These are phyloP conservation scores for Aureobasidium melanogenum DNA, from an alignment of 2,329 filamentous ascomycete species.

Conservation along the genomic window DNA sequence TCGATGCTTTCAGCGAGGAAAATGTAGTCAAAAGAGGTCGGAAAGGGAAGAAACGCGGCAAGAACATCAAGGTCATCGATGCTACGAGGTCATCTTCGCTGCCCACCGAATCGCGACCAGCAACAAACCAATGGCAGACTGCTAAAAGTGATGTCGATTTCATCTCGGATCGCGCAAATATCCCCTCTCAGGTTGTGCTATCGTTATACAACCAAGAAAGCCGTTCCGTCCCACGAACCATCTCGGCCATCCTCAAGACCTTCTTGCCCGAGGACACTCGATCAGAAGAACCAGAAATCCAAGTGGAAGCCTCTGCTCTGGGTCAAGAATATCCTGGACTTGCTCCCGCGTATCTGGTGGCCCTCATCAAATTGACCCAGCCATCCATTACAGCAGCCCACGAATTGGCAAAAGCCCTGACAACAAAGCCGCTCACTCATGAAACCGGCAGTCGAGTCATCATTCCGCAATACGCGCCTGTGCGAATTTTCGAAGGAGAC, in stretches of 20 bases:
- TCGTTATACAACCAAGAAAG: slow-evolving; percentile 52
- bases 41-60: slow-evolving; percentile 36
- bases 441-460: slow-evolving; percentile 37
- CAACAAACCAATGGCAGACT: slow-evolving; percentile 49
- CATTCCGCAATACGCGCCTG: slow-evolving; percentile 37
- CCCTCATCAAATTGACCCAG: slow-evolving; percentile 48
- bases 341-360: slow-evolving; percentile 38
- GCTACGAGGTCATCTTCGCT: slow-evolving; percentile 18
- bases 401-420: slow-evolving; percentile 50
- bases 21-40: slow-evolving; percentile 38
- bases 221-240: slow-evolving; percentile 47
- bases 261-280: slow-evolving; percentile 27
- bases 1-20: slow-evolving; percentile 70
- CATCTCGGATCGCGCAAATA: slow-evolving; percentile 44
- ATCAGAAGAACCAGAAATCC: slow-evolving; percentile 34
- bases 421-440: slow-evolving; percentile 23
- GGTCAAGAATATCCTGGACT: slow-evolving; percentile 46
- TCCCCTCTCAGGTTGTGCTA: slow-evolving; percentile 39
- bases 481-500: slow-evolving; percentile 27
- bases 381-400: slow-evolving; percentile 50
- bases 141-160: slow-evolving; percentile 49
- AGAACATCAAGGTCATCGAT: slow-evolving; percentile 26
- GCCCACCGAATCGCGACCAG: slow-evolving; percentile 17
- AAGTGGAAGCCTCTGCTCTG: slow-evolving; percentile 46
- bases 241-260: slow-evolving; percentile 41